Evolutionary conservation across 768 basidiomycete species (phyloP), one percentile per base, ranked within the genome.

Genomic region (Rhizopogon vesiculosus): DNA sequence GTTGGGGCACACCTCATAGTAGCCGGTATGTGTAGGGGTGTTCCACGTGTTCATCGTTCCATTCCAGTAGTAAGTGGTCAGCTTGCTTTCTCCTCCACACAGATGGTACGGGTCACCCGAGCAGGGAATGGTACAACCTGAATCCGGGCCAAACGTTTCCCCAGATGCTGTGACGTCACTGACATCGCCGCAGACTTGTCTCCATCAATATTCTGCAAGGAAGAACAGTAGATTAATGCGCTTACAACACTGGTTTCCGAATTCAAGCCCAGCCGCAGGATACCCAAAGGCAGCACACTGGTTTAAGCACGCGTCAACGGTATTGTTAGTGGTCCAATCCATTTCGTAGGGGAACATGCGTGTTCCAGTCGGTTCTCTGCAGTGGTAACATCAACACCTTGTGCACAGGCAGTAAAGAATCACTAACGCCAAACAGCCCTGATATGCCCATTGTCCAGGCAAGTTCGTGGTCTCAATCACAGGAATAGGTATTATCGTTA

Each of bases 281-380:
- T 81, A 93, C 7, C 91, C 91, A 59, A 82, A 91, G 1, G 77
- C 74, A 13, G 82, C 77, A 61, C 91, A 92, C 64, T 84, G 86
- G 44, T 68, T 77, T 60, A 91, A 73, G 63, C 91, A 93, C 1
- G 77, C 77, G 0, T 78, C 68, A 4, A 83, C 83, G 3, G 85
- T 80, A 62, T 85, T 89, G 65, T 87, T 89, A 1, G 70, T 75
- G 9, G 76, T 69, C 74, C 78, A 79, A 40, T 82, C 76, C 33
- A 84, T 72, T 65, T 87, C 76, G 63, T 85, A 79, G 0, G 83
- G 81, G 70, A 91, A 83, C 19, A 83, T 72, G 41, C 79, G 77
- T 7, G 65, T 65, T 22, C 71, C 67, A 7, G 65, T 55, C 5
- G 68, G 67, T 63, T 89, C 87, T 35, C 87, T 88, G 18, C 18